phyloP scores from a whole-genome alignment of 2,329 filamentous ascomycete genomes.

The Fusarium musae region DNA sequence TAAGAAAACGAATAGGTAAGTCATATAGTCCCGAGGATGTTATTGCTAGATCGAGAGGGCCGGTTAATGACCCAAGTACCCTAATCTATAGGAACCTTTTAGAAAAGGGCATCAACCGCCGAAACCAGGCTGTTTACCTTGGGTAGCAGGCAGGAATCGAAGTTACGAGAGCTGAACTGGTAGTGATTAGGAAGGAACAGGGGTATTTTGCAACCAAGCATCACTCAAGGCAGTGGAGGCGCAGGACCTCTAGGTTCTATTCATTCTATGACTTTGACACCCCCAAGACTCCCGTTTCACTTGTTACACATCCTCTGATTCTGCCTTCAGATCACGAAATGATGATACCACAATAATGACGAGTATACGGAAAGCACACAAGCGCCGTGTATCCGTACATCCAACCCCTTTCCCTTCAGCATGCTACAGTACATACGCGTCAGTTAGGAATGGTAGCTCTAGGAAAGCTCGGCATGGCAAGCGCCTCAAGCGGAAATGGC shows the following conservation, averaged over 20 bases:
- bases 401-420: slow-evolving; percentile 22
- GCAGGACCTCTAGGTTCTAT: neutral
- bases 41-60: neutral
- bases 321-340: neutral
- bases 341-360: neutral
- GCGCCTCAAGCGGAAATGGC: slow-evolving; percentile 27
- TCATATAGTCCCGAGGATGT: no score
- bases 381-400: slow-evolving; percentile 2
- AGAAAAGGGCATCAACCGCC: neutral
- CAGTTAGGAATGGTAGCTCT: slow-evolving; percentile 24
- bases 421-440: neutral
- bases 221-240: neutral
- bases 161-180: slow-evolving; percentile 9
- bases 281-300: neutral
- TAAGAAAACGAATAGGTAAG: neutral
- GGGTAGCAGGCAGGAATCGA: neutral
- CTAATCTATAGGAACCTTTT: neutral
- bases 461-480: slow-evolving; percentile 39
- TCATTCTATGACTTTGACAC: neutral
- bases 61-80: neutral
- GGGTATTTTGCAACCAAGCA: slow-evolving; percentile 1
- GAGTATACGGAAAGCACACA: neutral
- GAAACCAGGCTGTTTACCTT: neutral
- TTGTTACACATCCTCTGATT: neutral
- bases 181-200: slow-evolving; percentile 6